Evolutionary conservation across 495 filamentous ascomycete species (phyloP).

Genomic region (Penicillium crystallinum): DNA sequence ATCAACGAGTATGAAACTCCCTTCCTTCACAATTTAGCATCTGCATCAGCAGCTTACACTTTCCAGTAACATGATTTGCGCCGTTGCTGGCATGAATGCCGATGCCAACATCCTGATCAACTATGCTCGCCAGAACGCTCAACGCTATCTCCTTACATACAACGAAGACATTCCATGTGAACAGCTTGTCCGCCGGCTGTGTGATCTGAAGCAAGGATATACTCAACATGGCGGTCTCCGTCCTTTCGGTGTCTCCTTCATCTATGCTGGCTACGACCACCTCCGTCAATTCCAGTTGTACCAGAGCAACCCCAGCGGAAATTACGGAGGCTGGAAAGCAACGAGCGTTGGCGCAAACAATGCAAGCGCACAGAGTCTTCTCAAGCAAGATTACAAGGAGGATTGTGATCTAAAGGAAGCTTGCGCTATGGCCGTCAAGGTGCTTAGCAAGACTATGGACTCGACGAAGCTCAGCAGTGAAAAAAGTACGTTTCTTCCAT

Average conservation of each 20-base stretch:
- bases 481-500: conserved; percentile 68
- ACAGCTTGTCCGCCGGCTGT: conserved; percentile 92
- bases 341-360: conserved; percentile 98
- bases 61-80: conserved; percentile 97
- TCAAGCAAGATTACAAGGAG: conserved; percentile 99
- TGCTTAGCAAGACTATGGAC: conserved; percentile 99
- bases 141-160: conserved; percentile 96
- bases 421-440: conserved; percentile 96
- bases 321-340: conserved; percentile 99
- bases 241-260: conserved; percentile 98
- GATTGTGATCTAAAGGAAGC: conserved; percentile 93
- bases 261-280: conserved; percentile 96
- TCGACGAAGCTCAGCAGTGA: conserved; percentile 96
- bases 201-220: conserved; percentile 98
- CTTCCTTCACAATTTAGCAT: neutral
- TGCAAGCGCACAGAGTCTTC: conserved; percentile 89
- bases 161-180: conserved; percentile 99
- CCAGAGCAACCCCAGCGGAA: conserved; percentile 98
- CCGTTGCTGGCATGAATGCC: conserved; percentile 97
- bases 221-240: conserved; percentile 97
- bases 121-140: conserved; percentile 93
- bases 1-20: conserved; percentile 77
- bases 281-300: conserved; percentile 97
- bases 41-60: conserved; percentile 20
- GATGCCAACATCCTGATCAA: conserved; percentile 99